These are phyloP conservation scores for Pestalotiopsis sp. DNA, from an alignment of 2,329 filamentous ascomycete genomes.

Conservation along the genomic window DNA sequence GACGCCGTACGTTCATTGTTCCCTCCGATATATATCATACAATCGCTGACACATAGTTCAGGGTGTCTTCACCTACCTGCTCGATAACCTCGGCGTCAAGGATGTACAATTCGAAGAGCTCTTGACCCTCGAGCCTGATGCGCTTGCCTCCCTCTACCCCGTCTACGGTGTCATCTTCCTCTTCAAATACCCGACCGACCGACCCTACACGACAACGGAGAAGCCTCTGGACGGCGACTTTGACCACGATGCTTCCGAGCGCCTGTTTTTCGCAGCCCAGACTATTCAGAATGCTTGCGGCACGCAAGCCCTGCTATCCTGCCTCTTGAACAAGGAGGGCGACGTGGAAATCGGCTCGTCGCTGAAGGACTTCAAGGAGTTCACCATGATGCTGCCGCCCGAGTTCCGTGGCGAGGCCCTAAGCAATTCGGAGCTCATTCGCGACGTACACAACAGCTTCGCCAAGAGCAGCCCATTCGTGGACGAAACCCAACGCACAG, in stretches of 20 bases:
- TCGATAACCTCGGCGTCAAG: conserved; percentile 87
- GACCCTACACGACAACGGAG: conserved; percentile 56
- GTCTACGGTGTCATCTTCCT: conserved; percentile 98
- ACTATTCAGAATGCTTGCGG: conserved; percentile 99
- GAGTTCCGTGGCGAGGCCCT: conserved; percentile 66
- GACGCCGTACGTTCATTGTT: conserved; percentile 70
- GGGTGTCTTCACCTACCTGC: conserved; percentile 97
- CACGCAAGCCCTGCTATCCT: conserved; percentile 89
- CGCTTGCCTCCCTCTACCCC: conserved; percentile 69
- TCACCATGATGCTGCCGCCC: conserved; percentile 79
- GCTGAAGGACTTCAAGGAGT: conserved; percentile 80
- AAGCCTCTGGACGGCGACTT: conserved; percentile 79
- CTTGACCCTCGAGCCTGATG: conserved; percentile 79
- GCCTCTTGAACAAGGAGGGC: conserved; percentile 77
- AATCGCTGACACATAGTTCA: conserved; percentile 34
- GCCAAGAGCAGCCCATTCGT: conserved; percentile 86
- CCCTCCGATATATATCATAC: conserved; percentile 10
- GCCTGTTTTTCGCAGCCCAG: conserved; percentile 91
- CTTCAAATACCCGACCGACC: conserved; percentile 89
- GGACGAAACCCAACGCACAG: conserved; percentile 78
- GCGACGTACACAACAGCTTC: conserved; percentile 86
- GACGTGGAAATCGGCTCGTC: conserved; percentile 71
- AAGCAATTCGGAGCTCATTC: conserved; percentile 66
- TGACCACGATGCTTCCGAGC: conserved; percentile 72
- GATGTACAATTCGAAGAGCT: conserved; percentile 97